Evolutionary conservation across 2,329 filamentous ascomycete genomes (phyloP).

Genomic region (Alternaria burnsii): DNA sequence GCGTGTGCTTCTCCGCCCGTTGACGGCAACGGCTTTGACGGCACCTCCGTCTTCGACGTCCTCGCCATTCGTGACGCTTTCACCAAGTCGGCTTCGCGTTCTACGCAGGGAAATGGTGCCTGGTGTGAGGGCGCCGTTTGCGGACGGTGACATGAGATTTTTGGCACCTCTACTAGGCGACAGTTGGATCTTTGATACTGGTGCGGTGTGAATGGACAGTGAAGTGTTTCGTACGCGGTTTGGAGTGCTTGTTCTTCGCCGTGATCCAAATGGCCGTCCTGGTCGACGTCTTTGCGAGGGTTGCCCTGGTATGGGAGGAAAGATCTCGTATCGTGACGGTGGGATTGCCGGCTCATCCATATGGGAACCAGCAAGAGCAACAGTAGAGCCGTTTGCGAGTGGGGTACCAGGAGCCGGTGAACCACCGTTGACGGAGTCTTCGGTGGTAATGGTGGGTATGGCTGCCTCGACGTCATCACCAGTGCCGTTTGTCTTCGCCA

Average conservation of each 20-base stretch:
- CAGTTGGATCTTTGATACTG: constrained; percentile 43
- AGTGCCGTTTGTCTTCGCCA: constrained; percentile 36
- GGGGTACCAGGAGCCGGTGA: constrained; percentile 45
- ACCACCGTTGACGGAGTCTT: constrained; percentile 42
- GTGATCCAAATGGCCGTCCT: constrained; percentile 49
- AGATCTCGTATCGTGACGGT: constrained; percentile 77
- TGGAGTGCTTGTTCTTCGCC: constrained; percentile 49
- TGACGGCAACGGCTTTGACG: constrained; percentile 33
- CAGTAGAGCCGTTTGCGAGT: constrained; percentile 41
- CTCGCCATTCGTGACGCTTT: constrained; percentile 51
- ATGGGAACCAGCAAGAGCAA: constrained; percentile 42
- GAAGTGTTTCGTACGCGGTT: constrained; percentile 36
- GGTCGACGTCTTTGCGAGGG: constrained; percentile 46
- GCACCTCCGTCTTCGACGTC: constrained; percentile 43
- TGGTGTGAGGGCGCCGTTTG: constrained; percentile 45
- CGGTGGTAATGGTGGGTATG: constrained; percentile 34
- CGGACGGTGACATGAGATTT: constrained; percentile 34
- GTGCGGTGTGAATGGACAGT: constrained; percentile 42
- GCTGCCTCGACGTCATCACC: constrained; percentile 22
- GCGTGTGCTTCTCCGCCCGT: constrained; percentile 42
- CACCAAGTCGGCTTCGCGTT: constrained; percentile 55
- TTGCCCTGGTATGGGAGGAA: constrained; percentile 70
- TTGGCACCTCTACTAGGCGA: constrained; percentile 42
- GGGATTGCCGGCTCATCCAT: constrained; percentile 63
- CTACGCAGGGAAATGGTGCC: constrained; percentile 44